phyloP scores from a whole-genome alignment of 129 eudicot species.

The Artemisia tridentata region DNA sequence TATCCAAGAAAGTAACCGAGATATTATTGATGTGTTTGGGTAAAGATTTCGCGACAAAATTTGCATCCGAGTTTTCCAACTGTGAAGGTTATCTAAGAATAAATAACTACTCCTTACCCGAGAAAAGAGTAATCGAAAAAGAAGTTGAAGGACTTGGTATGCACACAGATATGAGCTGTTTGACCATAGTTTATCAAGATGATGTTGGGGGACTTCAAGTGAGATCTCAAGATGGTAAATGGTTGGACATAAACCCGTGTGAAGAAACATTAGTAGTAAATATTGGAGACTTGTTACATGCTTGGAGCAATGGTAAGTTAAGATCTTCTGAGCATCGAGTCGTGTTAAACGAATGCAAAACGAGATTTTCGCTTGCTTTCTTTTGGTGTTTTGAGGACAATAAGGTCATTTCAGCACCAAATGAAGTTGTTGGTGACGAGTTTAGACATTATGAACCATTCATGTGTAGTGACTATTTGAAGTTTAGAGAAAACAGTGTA shows the following conservation, averaged over 20 bases:
- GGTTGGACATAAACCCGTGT: slow-evolving; percentile 72
- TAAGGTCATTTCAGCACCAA: slow-evolving; percentile 64
- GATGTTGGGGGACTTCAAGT: slow-evolving; percentile 90
- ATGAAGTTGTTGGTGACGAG: slow-evolving; percentile 65
- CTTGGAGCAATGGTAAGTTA: slow-evolving; percentile 84
- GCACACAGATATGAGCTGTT: slow-evolving; percentile 95
- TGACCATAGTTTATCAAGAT: slow-evolving; percentile 81
- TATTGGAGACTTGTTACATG: slow-evolving; percentile 84
- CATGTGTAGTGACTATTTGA: slow-evolving; percentile 66
- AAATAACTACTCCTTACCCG: slow-evolving; percentile 68
- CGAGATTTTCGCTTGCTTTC: slow-evolving; percentile 77
- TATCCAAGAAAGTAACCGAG: slow-evolving; percentile 59
- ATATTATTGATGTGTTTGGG: slow-evolving; percentile 63
- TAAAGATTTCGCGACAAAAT: slow-evolving; percentile 40
- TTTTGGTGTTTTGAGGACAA: slow-evolving; percentile 94
- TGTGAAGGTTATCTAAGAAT: slow-evolving; percentile 88
- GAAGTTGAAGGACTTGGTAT: slow-evolving; percentile 85
- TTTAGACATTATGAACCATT: slow-evolving; percentile 60
- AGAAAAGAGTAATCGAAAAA: slow-evolving; percentile 29
- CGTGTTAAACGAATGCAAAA: slow-evolving; percentile 40
- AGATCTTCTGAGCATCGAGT: slow-evolving; percentile 92
- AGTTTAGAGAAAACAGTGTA: slow-evolving; percentile 68
- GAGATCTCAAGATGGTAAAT: slow-evolving; percentile 57
- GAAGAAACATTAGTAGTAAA: slow-evolving; percentile 77
- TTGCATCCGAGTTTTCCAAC: slow-evolving; percentile 54